Base-by-base conservation (phyloP, 176 grass and related monocot species). In the Phyllostachys edulis region DNA sequence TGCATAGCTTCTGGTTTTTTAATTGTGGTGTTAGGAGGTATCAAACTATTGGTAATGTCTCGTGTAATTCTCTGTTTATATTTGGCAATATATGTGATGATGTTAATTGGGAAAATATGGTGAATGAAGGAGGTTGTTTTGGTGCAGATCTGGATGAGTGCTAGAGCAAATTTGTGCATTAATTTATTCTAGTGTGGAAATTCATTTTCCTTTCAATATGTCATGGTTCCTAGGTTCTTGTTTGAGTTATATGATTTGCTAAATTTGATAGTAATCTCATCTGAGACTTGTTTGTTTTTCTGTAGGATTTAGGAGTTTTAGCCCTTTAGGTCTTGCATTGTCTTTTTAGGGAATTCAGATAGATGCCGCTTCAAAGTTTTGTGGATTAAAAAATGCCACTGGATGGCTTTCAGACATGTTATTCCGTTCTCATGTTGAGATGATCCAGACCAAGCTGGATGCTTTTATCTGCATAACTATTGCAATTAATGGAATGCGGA, bases 401-500 rank as follows among this genome's bases (percentile, higher is more conserved):
- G 1, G 49, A 55, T 34, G 7, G 34, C 6, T 36, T 9, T 13
- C 1, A 16, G 9, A 20, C 49, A 16, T 71, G 17, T 26, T 47
- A 6, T 24, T 87, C 26, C 1, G 34, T 70, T 71, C 60, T 69
- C 70, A 71, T 62, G 36, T 71, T 81, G 68, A 67, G 72, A 67
- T 80, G 51, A 77, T 76, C 61, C 49, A 16, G 72, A 81, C 15
- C 57, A 82, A 82, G 72, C 20, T 80, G 11, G 29, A 57, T 82
- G 65, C 40, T 84, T 71, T 84, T 85, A 8, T 64, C 51, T 82
- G 41, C 47, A 76, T 54, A 61, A 57, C 42, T 66, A 9, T 54
- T 80, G 26, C 47, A 80, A 23, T 84, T 80, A 67, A 45, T 77
- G 55, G 45, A 77, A 40, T 67, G 62, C 71, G 67, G 75, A 87